Base-by-base conservation (phyloP, 208 protist species). In the Leishmania braziliensis region DNA sequence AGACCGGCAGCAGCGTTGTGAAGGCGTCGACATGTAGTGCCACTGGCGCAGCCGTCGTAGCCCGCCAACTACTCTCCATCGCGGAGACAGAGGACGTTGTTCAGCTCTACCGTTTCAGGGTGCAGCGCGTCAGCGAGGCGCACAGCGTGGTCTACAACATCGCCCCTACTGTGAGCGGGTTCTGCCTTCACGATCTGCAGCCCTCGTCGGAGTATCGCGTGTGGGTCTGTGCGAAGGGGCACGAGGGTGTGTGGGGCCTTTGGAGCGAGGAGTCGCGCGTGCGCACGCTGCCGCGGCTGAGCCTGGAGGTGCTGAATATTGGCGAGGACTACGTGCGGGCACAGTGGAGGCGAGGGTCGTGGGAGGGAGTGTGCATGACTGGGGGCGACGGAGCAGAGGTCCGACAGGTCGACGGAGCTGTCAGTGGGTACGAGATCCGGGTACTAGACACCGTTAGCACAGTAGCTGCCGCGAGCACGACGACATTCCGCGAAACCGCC, bases 301-400 rank as follows among this genome's bases (percentile, higher is more conserved):
- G 95, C 80, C 85, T 98, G 46, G 81, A 86, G 14, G 87, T 98
- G 66, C 78, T 80, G 43, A 87, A 92, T 80, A 93, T 97, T 75
- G 96, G 96, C 48, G 94, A 98, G 86, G 93, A 96, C 82, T 98
- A 98, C 85, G 93, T 97, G n/a, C 83, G 86, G 1, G 96, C 96
- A 9, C 88, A 83, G 65, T 98, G 95, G 94, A 77, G 77, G 77
- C 91, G 95, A 58, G 84, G 86, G 14, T 83, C 90, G 69, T 98
- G 96, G 96, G 83, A 89, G 18, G 91, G 95, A 14, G 79, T 77
- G 72, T 72, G 66, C 53, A 81, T 83, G 68, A 77, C 68, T 14
- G 73, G 56, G 3, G 84, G 86, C 46, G 86, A 86, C 78, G 88
- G 87, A 60, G 78, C 88, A 6, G 81, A 88, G 79, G 91, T 94